Base-by-base conservation (phyloP, 2,329 filamentous ascomycete species). In the Neopestalotiopsis clavispora region DNA sequence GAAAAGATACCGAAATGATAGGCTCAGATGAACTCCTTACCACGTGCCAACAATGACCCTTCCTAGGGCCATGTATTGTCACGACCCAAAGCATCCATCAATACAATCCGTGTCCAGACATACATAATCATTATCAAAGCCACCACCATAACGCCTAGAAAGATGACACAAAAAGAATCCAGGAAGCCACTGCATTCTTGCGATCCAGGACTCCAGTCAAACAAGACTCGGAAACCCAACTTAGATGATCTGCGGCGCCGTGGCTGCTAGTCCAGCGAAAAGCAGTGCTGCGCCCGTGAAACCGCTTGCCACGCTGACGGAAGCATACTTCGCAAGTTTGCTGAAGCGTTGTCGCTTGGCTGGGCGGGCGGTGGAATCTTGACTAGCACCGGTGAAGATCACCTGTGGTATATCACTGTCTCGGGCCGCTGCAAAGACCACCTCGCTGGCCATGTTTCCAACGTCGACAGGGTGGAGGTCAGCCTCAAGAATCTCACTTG, bases 321-420 rank as follows among this genome's bases (percentile, higher is more conserved):
- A 14, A 40, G 59, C 59, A 38, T 62, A 62, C 32, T 62, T 62
- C 14, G 75, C 76, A 60, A 75, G 74, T 67, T 78, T 73, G 20
- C 74, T 75, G 30, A 78, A 66, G 20, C 76, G 75, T n/a, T 75
- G 74, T 60, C 72, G 73, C 71, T 79, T 79, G 12, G 74, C 70
- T 32, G 77, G 76, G 23, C 74, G 72, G 20, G 57, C 12, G 56
- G 66, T 64, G 60, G 64, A 59, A 38, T 64, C 38, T 38, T 65
- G 56, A 10, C 6, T 38, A 7, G 34, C 5, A 38, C 34, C 34
- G 34, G 34, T 38, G 34, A 38, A 38, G 34, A 38, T 10, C 6
- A 38, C 10, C 34, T 38, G 34, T 6, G 34, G 34, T 38, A 1
- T 6, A 38, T 38, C 17, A n/a, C 20, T 9, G 45, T n/a, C n/a